Percentiles rank a stretch among this genome's conserved stretches.
phyloP scores from a whole-genome alignment of 2,329 filamentous ascomycete species.

The Alternaria dauci region DNA sequence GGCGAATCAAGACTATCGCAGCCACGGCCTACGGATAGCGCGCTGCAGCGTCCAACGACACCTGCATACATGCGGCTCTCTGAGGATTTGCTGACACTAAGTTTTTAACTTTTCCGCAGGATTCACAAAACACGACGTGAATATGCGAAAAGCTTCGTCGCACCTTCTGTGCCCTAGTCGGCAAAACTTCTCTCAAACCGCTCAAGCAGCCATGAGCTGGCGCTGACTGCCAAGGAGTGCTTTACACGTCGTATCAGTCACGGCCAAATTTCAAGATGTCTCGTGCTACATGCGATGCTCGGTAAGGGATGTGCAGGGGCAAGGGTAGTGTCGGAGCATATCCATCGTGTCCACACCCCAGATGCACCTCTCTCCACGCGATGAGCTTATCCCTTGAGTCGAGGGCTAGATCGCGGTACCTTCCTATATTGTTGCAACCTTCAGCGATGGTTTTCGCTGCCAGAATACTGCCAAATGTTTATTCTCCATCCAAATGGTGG shows the following conservation, averaged over 20 bases:
- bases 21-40: conserved; percentile 30
- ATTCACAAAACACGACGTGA: conserved; percentile 15
- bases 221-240: background rate
- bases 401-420: conserved; percentile 1
- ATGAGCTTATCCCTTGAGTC: background rate
- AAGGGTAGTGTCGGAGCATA: conserved; percentile 4
- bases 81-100: background rate
- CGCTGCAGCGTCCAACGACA: conserved; percentile 27
- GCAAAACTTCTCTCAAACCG: background rate
- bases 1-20: conserved; percentile 42
- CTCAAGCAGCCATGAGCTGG: conserved; percentile 2
- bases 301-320: conserved; percentile 12
- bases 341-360: conserved; percentile 2
- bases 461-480: background rate
- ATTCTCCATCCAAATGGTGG: background rate
- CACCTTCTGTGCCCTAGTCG: background rate
- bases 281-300: conserved; percentile 10
- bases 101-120: background rate
- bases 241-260: conserved; percentile 7
- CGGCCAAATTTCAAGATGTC: conserved; percentile 8
- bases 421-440: background rate
- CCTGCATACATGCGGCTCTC: conserved; percentile 17
- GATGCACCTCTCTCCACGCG: conserved; percentile 7
- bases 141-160: conserved; percentile 5
- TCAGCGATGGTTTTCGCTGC: background rate